Evolutionary conservation across 1,284 basidiomycete genomes (phyloP).

Genomic region (Mycena sp.): DNA sequence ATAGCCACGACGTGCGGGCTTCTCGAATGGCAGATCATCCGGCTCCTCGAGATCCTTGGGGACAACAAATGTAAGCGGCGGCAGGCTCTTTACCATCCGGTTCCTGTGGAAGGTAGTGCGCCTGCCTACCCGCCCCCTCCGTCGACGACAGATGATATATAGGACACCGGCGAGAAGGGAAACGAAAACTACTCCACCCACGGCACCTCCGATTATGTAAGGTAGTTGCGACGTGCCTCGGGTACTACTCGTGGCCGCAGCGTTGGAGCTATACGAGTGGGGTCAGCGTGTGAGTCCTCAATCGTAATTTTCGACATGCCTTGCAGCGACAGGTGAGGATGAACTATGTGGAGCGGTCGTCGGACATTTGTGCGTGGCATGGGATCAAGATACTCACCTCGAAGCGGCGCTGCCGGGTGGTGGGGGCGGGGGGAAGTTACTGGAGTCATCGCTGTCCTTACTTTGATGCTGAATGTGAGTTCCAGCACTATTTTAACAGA

Average conservation of each 20-base stretch:
- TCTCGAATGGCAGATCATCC: not conserved
- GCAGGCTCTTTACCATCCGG: constrained; percentile 7
- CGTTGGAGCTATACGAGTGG: not conserved
- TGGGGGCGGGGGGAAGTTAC: not conserved
- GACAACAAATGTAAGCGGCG: not conserved
- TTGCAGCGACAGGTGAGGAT: no score
- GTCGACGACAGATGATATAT: not conserved
- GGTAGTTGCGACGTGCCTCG: not conserved
- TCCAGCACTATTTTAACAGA: not conserved
- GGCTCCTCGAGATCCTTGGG: not conserved
- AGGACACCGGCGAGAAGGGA: not conserved
- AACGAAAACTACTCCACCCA: not conserved
- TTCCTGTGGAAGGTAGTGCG: constrained; percentile 8
- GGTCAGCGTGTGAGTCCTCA: not conserved
- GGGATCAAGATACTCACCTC: not conserved
- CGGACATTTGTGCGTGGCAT: no score
- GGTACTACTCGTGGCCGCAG: not conserved
- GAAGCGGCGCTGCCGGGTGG: not conserved
- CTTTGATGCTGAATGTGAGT: not conserved
- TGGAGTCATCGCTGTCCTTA: not conserved
- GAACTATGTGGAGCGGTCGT: no score
- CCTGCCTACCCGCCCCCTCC: not conserved
- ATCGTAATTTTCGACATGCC: not conserved
- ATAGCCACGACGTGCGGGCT: no score
- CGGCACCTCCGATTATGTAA: not conserved